Percentiles rank a stretch among this genome's conserved stretches.
phyloP scores from a whole-genome alignment of 2,329 filamentous ascomycete species.

The Botrytis cinerea region DNA sequence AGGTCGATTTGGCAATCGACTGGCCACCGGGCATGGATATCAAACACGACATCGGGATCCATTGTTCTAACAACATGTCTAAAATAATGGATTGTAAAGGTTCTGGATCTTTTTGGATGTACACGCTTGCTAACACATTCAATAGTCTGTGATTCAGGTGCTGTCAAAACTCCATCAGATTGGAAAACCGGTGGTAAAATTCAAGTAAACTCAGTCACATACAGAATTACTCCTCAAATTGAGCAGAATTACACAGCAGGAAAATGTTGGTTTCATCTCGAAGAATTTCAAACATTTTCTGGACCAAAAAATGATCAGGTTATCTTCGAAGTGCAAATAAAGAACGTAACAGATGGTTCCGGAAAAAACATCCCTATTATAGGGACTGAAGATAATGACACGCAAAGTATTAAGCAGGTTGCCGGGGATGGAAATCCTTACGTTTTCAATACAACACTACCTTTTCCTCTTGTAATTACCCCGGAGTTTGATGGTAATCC shows the following conservation, averaged over 20 bases:
- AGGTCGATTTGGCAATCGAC: not conserved
- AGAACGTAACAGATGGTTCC: not conserved
- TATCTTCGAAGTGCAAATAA: not conserved
- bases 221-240: not conserved
- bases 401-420: not conserved
- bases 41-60: not conserved
- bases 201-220: not conserved
- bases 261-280: not conserved
- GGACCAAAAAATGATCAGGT: not conserved
- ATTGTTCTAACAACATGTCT: not conserved
- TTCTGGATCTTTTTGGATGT: fast-evolving
- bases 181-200: not conserved
- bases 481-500: not conserved
- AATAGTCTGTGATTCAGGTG: not conserved
- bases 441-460: not conserved
- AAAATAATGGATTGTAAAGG: not conserved
- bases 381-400: not conserved
- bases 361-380: not conserved
- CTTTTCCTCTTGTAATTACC: not conserved
- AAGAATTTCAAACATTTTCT: not conserved
- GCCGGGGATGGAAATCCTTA: not conserved
- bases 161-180: not conserved
- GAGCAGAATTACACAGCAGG: not conserved
- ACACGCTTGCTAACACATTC: not conserved
- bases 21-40: not conserved